Base-by-base conservation (phyloP, 805 yeast genomes). In the Teunomyces panamensis region DNA sequence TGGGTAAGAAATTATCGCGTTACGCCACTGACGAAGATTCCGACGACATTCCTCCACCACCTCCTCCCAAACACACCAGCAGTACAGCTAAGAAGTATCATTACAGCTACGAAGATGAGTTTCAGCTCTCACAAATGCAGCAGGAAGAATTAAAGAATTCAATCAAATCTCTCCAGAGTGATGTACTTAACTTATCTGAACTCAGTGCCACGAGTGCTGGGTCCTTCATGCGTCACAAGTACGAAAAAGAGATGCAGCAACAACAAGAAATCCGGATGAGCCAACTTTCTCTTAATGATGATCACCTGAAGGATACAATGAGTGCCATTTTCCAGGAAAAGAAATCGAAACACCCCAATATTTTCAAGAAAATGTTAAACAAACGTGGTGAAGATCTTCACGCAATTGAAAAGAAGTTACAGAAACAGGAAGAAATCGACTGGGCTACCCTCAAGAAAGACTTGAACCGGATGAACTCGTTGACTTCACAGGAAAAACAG, bases 131-230 rank as follows among this genome's bases (percentile, higher is more conserved):
- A 6, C 69, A 65, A 41, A 45, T 57, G 41, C 69, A 65, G 41
- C 71, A 64, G 41, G 71, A 69, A 48, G 74, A 68, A 32, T 58
- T 71, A 49, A 70, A 67, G 42, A 68, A 62, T 48, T 71, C 75
- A 3, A 58, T 71, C 46, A 68, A 72, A 48, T 71, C 76, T 2
- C 59, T 73, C 42, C 79, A 73, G 55, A 71, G 77, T 56, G 78
- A 73, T 50, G 77, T 73, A 4, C 65, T 73, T 47, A 73, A 72
- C 46, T 58, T 72, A 46, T 84, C 90, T 30, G 94, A 87, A 62
- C 77, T 87, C 52, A 86, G 94, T 68, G 96, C 96, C 4, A 87
- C 96, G 0, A 85, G 94, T 52, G 96, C 96, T 1, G 96, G 95
- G 0, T 87, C 95, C 28, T 82, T 83, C 49, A 82, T 84, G 41